Base-by-base conservation (phyloP, 2,329 filamentous ascomycete species). In the Didymella segeticola region DNA sequence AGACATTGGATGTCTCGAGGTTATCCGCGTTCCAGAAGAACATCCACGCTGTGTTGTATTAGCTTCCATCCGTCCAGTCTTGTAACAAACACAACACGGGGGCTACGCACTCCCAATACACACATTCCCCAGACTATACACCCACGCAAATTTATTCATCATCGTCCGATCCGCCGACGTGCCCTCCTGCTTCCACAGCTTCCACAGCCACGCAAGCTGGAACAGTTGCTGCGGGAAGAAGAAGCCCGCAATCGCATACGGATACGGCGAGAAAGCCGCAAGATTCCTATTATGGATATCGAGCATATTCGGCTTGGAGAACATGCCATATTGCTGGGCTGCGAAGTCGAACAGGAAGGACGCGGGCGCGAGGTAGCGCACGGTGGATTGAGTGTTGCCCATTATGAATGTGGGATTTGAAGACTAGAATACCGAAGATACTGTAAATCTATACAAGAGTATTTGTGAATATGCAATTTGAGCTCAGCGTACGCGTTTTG, bases 171-270 rank as follows among this genome's bases (percentile, higher is more conserved):
- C 80, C 38, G 75, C 74, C 33, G 73, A 68, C 29, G 71, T 78
- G 0, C 76, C 69, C 42, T 80, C 75, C 8, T 81, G 71, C 45
- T 77, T 80, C 74, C 78, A 84, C 2, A 86, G 73, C 56, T 79
- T 77, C 71, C 82, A 86, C 5, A 86, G 70, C 83, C 83, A 86
- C 2, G 74, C 78, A 2, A 85, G 63, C 67, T 86, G 83, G 66
- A 85, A 80, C 4, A 86, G 63, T 65, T 86, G 83, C 66, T 86
- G 83, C 0, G 82, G 82, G 67, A 84, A 83, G 76, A 86, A 86
- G 75, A 86, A 86, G 14, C 73, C 81, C 0, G 75, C 83, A 56
- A 86, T 85, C 70, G 85, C 84, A 63, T 77, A 83, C 1, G 83
- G 83, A 52, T 85, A 80, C 0, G 83, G 83, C 1, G 77, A 81